Evolutionary conservation across 306 rosid genomes (phyloP), one percentile per base, ranked within the genome.

Genomic region (Prunus armeniaca): DNA sequence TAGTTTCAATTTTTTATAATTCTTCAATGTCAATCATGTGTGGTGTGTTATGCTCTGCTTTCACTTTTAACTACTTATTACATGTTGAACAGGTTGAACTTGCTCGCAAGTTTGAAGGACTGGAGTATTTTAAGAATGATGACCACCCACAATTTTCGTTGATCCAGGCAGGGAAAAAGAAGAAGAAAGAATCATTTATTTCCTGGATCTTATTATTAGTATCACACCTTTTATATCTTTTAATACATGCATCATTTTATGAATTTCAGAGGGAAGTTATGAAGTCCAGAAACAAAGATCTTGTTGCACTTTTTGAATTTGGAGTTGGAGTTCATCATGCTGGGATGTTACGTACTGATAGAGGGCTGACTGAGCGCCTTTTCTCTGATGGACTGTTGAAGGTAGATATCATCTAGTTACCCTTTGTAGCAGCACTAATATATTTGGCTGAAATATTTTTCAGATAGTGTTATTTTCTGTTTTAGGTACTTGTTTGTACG

Each of bases 291-390:
- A 94, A 94, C 84, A 94, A 87, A 85, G 96, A 92, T 89, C 93
- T 94, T 45, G 96, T 90, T 64, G 91, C 89, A 73, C 96, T 92
- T 81, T 94, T 92, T 89, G 89, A 88, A 76, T 82, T n/a, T 76
- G 98, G 96, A 52, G 68, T 89, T 78, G 98, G 98, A 60, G 78
- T 94, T 69, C 98, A 94, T 92, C 97, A 94, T 86, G 98, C 98
- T 76, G 98, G 98, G 84, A 94, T 94, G 98, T 79, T 94, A 80
- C 97, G 98, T 56, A 71, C 97, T 34, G 98, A 94, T 82, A 90
- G 98, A 85, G 95, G 93, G 76, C 83, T 94, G 74, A 94, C 98
- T 73, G 98, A 94, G 81, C 86, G 92, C 62, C 98, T 94, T 85
- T 94, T 94, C 80, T 87, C 98, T 56, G 89, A 84, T 61, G 98